Base-by-base conservation (phyloP, 495 filamentous ascomycete genomes). In the Penicillium canariense region DNA sequence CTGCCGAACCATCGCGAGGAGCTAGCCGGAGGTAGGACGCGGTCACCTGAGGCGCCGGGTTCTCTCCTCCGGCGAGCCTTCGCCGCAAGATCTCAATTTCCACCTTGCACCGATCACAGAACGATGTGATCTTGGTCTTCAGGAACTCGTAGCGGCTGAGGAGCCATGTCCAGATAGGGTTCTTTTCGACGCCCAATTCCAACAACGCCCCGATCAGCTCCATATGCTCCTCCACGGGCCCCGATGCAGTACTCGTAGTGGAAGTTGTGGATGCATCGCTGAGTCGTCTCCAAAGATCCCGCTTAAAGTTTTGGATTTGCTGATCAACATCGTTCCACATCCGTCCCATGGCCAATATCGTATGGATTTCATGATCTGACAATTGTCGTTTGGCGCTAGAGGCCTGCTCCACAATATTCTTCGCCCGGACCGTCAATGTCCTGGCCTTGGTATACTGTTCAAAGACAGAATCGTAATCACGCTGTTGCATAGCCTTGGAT, bases 161-260 rank as follows among this genome's bases (percentile, higher is more conserved):
- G 34, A 98, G 81, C 94, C 94, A 98, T 1, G 90, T 81, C 88
- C 88, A 96, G 47, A 97, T 93, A 9, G 94, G 94, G 66, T 96
- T 97, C 45, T 97, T 90, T 18, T 94, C 87, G 10, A 96, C 92
- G 20, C 94, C 94, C 15, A 98, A 70, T 69, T 97, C 92, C 25
- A 98, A 69, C 26, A 98, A 77, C 14, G 96, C 81, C 12, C 87
- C 79, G 39, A 96, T 96, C 43, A 96, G 73, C 58, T 92, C 88
- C 87, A 96, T 90, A 66, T 96, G 84, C 65, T 92, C 87, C 54
- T 96, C 90, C 45, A 85, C 78, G 17, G 81, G 75, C 34, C 72
- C 70, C 9, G 65, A 66, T 14, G 66, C 67, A 25, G 69, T 72
- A 48, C 62, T 70, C 22, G 69, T 73, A 5, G 73, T 72, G 10